Percentiles rank a stretch among this genome's conserved stretches.
Evolutionary conservation across 2,329 filamentous ascomycete genomes (phyloP).

Genomic region (Proliferodiscus dingleyae): DNA sequence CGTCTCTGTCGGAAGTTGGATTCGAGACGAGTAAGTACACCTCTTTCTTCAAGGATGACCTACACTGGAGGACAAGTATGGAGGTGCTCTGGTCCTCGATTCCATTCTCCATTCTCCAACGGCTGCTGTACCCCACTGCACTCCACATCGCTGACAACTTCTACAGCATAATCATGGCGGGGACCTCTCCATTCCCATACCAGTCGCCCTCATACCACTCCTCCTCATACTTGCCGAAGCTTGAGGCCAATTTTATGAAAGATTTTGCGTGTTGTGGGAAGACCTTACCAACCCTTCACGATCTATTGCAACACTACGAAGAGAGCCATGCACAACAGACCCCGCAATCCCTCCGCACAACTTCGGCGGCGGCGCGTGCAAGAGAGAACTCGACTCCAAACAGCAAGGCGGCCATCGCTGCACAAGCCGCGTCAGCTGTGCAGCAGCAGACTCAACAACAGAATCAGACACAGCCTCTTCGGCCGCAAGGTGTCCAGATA

Average conservation of each 20-base stretch:
- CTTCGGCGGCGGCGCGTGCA: slow-evolving; percentile 36
- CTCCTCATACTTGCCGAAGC: slow-evolving; percentile 90
- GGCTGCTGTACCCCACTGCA: slow-evolving; percentile 19
- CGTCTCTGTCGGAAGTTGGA: slow-evolving; percentile 92
- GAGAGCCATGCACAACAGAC: slow-evolving; percentile 79
- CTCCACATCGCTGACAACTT: slow-evolving; percentile 19
- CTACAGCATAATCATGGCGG: slow-evolving; percentile 84
- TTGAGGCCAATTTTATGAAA: slow-evolving; percentile 96
- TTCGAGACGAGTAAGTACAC: slow-evolving; percentile 87
- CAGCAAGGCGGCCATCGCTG: slow-evolving; percentile 40
- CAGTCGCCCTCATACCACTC: slow-evolving; percentile 96
- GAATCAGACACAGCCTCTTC: slow-evolving; percentile 18
- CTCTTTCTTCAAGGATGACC: slow-evolving; percentile 8
- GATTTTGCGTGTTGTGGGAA: slow-evolving; percentile 95
- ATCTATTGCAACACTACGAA: slow-evolving; percentile 94
- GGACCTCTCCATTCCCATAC: slow-evolving; percentile 86
- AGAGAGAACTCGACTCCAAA: slow-evolving; percentile 39
- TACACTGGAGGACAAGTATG: slow-evolving; percentile 1
- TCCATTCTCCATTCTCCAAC: slow-evolving; percentile 4
- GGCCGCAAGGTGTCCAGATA: slow-evolving; percentile 27
- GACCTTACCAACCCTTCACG: slow-evolving; percentile 85
- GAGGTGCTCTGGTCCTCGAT: neutral
- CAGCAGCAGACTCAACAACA: slow-evolving; percentile 45
- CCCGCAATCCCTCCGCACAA: slow-evolving; percentile 40
- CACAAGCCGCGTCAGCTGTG: slow-evolving; percentile 33